Evolutionary conservation across 441 rosid species (phyloP), one percentile per base, ranked within the genome.

Genomic region (Pelargonium myrrhifolium): DNA sequence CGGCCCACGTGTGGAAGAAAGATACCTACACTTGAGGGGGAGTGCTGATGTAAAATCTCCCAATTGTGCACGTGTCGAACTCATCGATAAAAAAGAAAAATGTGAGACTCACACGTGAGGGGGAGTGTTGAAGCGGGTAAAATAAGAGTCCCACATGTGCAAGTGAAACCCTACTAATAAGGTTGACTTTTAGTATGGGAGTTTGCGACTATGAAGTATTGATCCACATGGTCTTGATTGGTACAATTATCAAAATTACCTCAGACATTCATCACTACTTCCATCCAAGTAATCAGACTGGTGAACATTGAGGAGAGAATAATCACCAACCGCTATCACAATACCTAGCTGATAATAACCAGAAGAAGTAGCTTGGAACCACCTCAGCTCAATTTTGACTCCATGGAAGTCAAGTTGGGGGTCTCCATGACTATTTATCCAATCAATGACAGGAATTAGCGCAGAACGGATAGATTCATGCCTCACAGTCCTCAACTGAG

Each of bases 341-440:
- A 92, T 79, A 76, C 99, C 97, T 70, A 92, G 84, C 75, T 94
- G 99, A 85, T 86, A 94, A 78, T 92, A 92, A 74, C 98, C 97
- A 70, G 98, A 94, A 69, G 99, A 93, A 70, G 98, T 88, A 39
- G 97, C 94, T 79, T 94, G 99, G 79, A 94, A 94, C 98, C 97
- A 94, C 68, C 97, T 97, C 22, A 88, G 84, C 78, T 88, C 97
- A 73, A 89, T 77, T 84, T 87, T 86, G 61, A 88, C 96, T 53
- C 92, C 89, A 65, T 92, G 99, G 72, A 94, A 89, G 73, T 90
- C 97, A 69, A 94, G 89, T 74, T 92, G 98, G 62, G 96, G 91
- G 74, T 88, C 92, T 73, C 89, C 96, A 79, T 94, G 98, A 79
- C 92, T 94, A 47, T 68, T 80, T 70, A 92, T 79, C 98, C 99